Evolutionary conservation across 768 basidiomycete genomes (phyloP).

Genomic region (Scleroderma bovista): DNA sequence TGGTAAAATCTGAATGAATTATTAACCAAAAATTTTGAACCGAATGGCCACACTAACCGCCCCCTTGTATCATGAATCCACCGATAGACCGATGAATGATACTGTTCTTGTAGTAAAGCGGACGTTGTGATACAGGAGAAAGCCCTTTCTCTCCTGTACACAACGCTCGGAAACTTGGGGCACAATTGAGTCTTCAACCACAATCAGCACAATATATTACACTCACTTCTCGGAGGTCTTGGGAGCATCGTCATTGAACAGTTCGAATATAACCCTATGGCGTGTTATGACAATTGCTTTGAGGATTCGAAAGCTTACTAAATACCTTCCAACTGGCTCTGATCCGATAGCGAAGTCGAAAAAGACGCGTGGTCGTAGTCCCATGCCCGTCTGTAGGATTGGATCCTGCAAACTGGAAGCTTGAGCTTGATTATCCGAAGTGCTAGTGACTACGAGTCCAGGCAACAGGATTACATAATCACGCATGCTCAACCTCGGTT

Average conservation of each 20-base stretch:
- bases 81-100: conserved; percentile 76
- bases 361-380: conserved; percentile 59
- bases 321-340: conserved; percentile 51
- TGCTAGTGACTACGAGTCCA: too few species aligned
- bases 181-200: neutral
- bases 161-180: conserved; percentile 69
- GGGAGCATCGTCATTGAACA: conserved; percentile 67
- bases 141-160: conserved; percentile 84
- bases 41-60: conserved; percentile 42
- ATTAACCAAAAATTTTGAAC: neutral
- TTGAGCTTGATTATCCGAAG: too few species aligned
- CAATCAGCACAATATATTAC: neutral
- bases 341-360: conserved; percentile 56
- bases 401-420: too few species aligned
- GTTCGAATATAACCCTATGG: conserved; percentile 74
- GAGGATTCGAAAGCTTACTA: neutral
- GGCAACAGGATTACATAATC: too few species aligned
- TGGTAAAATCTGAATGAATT: conserved; percentile 59
- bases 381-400: too few species aligned
- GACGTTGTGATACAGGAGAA: conserved; percentile 54
- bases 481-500: too few species aligned
- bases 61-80: conserved; percentile 77
- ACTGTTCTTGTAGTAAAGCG: conserved; percentile 78
- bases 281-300: neutral
- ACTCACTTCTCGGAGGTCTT: conserved; percentile 77